Percentiles rank a stretch among this genome's conserved stretches.
These are phyloP conservation scores for Euphrasia arctica DNA, from an alignment of 305 asterid genomes.

Conservation along the genomic window DNA sequence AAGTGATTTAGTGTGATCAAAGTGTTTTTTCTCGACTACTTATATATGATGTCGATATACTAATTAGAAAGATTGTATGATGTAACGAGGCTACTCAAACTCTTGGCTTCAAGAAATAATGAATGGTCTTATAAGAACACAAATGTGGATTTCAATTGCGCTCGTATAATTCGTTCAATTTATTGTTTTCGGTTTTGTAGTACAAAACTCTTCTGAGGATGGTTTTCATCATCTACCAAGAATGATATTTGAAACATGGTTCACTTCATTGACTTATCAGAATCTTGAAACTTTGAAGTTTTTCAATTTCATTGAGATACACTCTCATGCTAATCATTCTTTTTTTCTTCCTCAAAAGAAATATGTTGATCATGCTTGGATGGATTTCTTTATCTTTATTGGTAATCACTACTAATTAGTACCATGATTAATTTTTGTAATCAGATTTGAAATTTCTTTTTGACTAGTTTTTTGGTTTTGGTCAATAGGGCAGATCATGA, in stretches of 20 bases:
- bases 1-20: slow-evolving; percentile 29
- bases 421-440: neutral
- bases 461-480: slow-evolving; percentile 23
- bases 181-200: neutral
- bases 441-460: slow-evolving; percentile 17
- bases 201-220: too few species aligned
- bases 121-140: too few species aligned
- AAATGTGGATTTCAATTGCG: neutral
- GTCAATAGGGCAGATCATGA: slow-evolving; percentile 13
- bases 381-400: neutral
- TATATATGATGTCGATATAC: neutral
- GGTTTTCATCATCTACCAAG: neutral
- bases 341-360: neutral
- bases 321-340: neutral
- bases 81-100: neutral
- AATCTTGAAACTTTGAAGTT: neutral
- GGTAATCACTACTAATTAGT: neutral
- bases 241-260: neutral
- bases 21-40: neutral
- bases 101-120: too few species aligned
- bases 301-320: neutral
- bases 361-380: slow-evolving; percentile 4
- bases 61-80: neutral
- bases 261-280: neutral
- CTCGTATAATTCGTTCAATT: neutral